These are phyloP conservation scores for Tolypocladium inflatum DNA, from an alignment of 2,329 filamentous ascomycete species.

Conservation along the genomic window DNA sequence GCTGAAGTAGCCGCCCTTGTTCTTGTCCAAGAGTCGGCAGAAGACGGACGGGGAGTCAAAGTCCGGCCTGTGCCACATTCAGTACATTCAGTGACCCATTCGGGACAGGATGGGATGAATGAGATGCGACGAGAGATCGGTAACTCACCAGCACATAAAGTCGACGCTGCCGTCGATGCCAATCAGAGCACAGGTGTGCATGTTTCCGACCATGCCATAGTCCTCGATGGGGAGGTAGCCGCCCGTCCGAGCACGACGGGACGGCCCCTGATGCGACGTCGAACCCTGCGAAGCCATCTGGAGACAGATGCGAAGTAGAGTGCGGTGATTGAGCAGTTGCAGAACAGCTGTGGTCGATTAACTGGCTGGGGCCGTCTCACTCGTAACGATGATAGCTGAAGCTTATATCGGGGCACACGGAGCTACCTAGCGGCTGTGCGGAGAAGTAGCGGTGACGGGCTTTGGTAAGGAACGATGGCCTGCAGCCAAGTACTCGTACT, in stretches of 20 bases:
- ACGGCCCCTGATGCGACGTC: constrained; percentile 19
- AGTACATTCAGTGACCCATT: not conserved
- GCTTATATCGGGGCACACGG: not conserved
- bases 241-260: constrained; percentile 24
- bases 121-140: not conserved
- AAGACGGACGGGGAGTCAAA: constrained; percentile 73
- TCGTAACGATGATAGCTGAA: not conserved
- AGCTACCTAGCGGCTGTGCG: not conserved
- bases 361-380: not conserved
- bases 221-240: constrained; percentile 60
- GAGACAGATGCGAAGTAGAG: not conserved
- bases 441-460: not conserved
- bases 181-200: constrained; percentile 68
- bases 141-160: constrained; percentile 63
- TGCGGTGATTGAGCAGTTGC: not conserved
- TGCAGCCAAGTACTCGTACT: not conserved
- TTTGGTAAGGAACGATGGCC: not conserved
- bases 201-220: constrained; percentile 73
- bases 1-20: constrained; percentile 65
- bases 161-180: constrained; percentile 66
- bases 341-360: not conserved
- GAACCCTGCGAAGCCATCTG: constrained; percentile 23
- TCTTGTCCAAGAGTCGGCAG: constrained; percentile 62
- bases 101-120: not conserved
- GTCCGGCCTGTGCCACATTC: constrained; percentile 46